Evolutionary conservation across 2,329 filamentous ascomycete species (phyloP), one percentile per base, ranked within the genome.

Genomic region (Rhynchosporium secalis): DNA sequence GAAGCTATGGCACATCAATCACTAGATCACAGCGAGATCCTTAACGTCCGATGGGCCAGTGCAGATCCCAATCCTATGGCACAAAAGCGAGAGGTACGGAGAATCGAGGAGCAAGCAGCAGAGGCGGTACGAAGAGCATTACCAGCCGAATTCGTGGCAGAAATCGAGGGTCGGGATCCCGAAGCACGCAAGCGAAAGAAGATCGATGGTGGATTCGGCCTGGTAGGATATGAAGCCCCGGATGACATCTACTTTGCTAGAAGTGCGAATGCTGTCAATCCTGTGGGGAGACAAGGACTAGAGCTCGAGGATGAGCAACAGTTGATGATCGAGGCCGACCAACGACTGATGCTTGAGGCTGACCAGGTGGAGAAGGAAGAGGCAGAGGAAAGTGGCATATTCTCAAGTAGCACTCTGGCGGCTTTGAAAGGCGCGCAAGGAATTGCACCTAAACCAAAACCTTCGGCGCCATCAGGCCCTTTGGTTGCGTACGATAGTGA

Each of bases 31-130:
- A 88, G 86, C 66, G 95, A 99, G 77, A 88, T 97, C 28, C 79
- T 99, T 31, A 99, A 99, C 75, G 93, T 99, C 54, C 84, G 96
- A 66, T 99, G 95, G 95, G 95, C 95, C 47, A 99, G 95, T 0
- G 90, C 92, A 6, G 95, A 99, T 73, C 95, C 95, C 1, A 99
- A 99, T 70, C 95, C 95, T 0, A 88, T 95, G 80, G 92, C 94
- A 1, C 92, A 96, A 75, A 96, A 96, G 67, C 84, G 96, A 64
- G 95, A 99, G 77, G 94, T 90, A 2, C 83, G 89, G 45, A 83
- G 89, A 46, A 89, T 99, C 64, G 95, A 99, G 74, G 95, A 99
- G 73, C 95, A 99, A 75, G 95, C 95, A 1, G 95, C 95, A 0
- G 95, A 97, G 72, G 96, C 95, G 1, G 92, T 99, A 62, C 82